Percentiles rank a stretch among this genome's conserved stretches.
phyloP scores from a whole-genome alignment of 2,329 filamentous ascomycete species.

The Penicillium sp. region DNA sequence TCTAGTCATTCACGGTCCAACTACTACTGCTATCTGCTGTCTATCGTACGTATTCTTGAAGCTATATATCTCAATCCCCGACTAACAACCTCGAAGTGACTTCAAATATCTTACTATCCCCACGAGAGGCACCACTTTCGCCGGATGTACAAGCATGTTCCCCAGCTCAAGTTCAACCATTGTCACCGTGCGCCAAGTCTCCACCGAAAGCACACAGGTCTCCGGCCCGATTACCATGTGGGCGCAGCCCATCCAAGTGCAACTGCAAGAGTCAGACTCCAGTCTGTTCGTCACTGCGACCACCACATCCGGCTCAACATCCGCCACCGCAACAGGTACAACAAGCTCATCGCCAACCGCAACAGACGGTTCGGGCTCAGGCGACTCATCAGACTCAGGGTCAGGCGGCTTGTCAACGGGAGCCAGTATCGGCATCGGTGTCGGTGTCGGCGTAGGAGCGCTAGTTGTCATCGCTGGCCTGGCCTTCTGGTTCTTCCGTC shows the following conservation, averaged over 20 bases:
- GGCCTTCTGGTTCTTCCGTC: conserved; percentile 6
- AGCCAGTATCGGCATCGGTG: conserved; percentile 4
- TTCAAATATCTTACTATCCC: neutral
- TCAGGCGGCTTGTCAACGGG: neutral
- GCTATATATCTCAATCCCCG: too few relatives aligned
- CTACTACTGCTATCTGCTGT: conserved; percentile 31
- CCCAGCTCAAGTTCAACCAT: neutral
- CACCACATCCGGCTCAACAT: neutral
- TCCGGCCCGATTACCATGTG: conserved; percentile 29
- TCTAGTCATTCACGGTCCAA: conserved; percentile 12
- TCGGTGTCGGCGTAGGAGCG: neutral
- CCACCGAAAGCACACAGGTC: conserved; percentile 14
- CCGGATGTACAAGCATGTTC: conserved; percentile 1
- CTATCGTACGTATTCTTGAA: neutral
- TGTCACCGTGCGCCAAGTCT: conserved; percentile 8
- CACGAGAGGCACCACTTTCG: neutral
- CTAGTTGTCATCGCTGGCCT: neutral
- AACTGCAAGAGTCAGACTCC: neutral
- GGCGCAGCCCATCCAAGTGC: conserved; percentile 23
- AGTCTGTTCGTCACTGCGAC: conserved; percentile 2
- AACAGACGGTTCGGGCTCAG: neutral
- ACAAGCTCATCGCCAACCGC: neutral
- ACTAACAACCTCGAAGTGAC: neutral
- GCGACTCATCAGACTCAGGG: neutral
- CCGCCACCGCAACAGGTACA: neutral